Evolutionary conservation across 805 yeast genomes (phyloP).

Genomic region (Aciculoconidium aculeatum): DNA sequence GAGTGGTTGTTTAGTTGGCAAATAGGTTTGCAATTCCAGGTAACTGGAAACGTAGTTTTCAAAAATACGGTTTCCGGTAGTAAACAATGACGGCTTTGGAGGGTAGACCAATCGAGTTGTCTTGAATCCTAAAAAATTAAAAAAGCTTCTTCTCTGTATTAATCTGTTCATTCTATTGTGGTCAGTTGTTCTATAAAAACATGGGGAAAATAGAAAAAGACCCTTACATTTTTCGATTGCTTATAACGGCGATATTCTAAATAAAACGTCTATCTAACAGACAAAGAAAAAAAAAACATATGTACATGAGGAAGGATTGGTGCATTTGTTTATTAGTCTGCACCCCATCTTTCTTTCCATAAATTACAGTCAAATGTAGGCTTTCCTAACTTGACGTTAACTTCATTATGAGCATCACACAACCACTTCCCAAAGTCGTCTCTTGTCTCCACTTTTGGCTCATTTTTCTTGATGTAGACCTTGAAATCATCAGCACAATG

Average conservation of each 20-base stretch:
- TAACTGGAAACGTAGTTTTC: conserved; percentile 44
- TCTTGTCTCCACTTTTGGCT: conserved; percentile 56
- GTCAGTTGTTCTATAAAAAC: too few relatives aligned
- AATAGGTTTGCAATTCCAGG: conserved; percentile 51
- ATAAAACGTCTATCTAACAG: too few relatives aligned
- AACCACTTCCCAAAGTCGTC: conserved; percentile 87
- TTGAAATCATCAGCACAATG: conserved; percentile 85
- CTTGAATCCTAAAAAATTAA: conserved; percentile 3
- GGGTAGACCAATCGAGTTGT: conserved; percentile 32
- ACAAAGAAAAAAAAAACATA: too few relatives aligned
- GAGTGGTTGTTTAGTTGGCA: conserved; percentile 54
- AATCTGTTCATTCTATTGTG: conserved; percentile 3
- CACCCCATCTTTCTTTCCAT: conserved; percentile 88
- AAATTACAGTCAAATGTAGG: conserved; percentile 78
- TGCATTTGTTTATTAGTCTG: too few relatives aligned
- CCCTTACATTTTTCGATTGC: too few relatives aligned
- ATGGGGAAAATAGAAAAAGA: too few relatives aligned
- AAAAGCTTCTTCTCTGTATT: conserved; percentile 4
- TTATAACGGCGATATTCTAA: too few relatives aligned
- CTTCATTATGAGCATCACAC: conserved; percentile 92
- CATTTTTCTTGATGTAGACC: conserved; percentile 46
- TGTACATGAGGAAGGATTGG: too few relatives aligned
- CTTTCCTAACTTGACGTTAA: conserved; percentile 83
- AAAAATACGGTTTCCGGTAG: conserved; percentile 35
- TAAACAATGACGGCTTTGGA: conserved; percentile 28